Evolutionary conservation across 2,329 filamentous ascomycete species (phyloP), one percentile per base, ranked within the genome.

Genomic region (Trichoderma endophyticum): DNA sequence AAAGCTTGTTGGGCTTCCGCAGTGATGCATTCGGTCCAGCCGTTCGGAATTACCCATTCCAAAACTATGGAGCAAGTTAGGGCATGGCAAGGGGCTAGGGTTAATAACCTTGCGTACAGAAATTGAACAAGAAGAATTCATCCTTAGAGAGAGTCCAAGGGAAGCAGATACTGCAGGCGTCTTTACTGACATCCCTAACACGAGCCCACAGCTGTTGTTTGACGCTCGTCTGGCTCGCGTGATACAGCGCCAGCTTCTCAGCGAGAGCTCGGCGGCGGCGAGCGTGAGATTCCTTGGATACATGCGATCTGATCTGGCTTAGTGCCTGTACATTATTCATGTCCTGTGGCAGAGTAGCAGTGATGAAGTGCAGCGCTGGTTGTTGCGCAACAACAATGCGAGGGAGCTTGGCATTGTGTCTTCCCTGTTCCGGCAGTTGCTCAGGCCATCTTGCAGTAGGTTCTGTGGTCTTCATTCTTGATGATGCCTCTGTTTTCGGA

Each of bases 281-380:
- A 62, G 60, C 60, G 34, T 62, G 60, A 43, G 60, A 62, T 24
- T 62, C 60, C 9, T 62, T 62, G 32, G 60, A 62, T 39, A 62
- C 60, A 62, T 62, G 60, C 14, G 60, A 62, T 62, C 60, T 62
- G 32, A 62, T 62, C 34, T 62, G 60, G 21, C 60, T 62, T 62
- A 62, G 21, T 21, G 60, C 60, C 26, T 62, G 34, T 2, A 26
- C 6, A 43, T 43, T 62, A 21, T 26, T 62, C 34, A 62, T 43
- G 11, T 62, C 34, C 26, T 62, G 34, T 62, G 60, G 60, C 34
- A 62, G 34, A n/a, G 28, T 60, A n/a, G 57, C 26, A 51, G 43
- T 51, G n/a, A 51, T 51, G 9, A 51, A 51, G 9, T 51, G 43
- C 43, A 51, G 43, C 21, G 9, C n/a, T n/a, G 43, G 43, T 21